Evolutionary conservation across 306 rosid species (phyloP).

Genomic region (Sindora glabra): DNA sequence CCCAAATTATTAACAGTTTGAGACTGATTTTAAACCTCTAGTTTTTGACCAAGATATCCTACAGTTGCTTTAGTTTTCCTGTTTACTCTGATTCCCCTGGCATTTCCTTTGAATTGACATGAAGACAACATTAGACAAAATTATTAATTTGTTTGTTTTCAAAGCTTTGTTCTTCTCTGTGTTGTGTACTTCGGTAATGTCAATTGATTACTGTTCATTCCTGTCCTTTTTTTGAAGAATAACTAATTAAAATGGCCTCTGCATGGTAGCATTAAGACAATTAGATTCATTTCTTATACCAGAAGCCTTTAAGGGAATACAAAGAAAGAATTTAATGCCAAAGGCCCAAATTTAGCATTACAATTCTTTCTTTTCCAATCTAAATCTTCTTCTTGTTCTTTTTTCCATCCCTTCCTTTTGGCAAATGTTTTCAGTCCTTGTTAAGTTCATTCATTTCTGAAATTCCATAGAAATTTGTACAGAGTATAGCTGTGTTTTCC

Average conservation of each 20-base stretch:
- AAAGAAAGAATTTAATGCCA: conserved; percentile 31
- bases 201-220: conserved; percentile 32
- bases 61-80: conserved; percentile 9
- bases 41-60: no score
- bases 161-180: conserved; percentile 33
- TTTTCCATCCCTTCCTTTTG: no score
- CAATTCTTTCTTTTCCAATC: conserved; percentile 19
- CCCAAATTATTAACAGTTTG: not conserved
- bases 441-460: not conserved
- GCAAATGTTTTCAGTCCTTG: not conserved
- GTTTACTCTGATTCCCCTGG: not conserved
- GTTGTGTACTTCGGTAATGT: conserved; percentile 35
- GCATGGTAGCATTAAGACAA: conserved; percentile 30
- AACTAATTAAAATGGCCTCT: conserved; percentile 9
- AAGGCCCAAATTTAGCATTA: conserved; percentile 20
- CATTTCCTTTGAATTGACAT: conserved; percentile 24
- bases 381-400: not conserved
- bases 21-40: not conserved
- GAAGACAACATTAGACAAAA: conserved; percentile 24
- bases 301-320: conserved; percentile 43
- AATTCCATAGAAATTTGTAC: conserved; percentile 12
- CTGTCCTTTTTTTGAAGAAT: conserved; percentile 19
- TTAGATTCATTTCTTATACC: conserved; percentile 42
- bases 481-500: no score
- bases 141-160: conserved; percentile 4